Evolutionary conservation across 164 flowering plant genomes (phyloP), one percentile per base, ranked within the genome.

Genomic region (Taxillus chinensis): DNA sequence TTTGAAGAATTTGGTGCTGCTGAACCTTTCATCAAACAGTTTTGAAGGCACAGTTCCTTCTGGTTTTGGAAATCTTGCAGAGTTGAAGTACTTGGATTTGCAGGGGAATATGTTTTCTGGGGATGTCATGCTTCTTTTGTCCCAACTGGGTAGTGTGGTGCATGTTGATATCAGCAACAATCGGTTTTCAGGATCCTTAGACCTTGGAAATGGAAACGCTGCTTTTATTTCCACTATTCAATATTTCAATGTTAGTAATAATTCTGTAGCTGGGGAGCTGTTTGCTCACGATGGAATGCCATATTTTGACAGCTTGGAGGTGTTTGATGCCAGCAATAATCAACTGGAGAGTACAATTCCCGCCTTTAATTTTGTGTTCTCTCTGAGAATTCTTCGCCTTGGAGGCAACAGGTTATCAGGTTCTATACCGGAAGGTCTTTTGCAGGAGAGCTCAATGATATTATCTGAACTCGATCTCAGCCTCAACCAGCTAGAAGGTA

Each of bases 401-500:
- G 75, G 74, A 59, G 71, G 62, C 63, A 88, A 86, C 67, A 75
- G 64, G 50, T 67, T 88, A 15, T 76, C 88, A 3, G 90, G 89
- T 52, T 75, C 86, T 48, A 61, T 88, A 37, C 91, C 92, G 2
- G 78, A 74, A 66, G 82, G 72, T 60, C 80, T 83, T 55, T 59
- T 88, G 60, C 82, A 74, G 61, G 95, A 83, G 60, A 82, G 79
- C 67, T 83, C 95, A 41, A 80, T 72, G 80, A 57, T 84, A 16
- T 70, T 86, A 65, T 69, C 78, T 39, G 91, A 86, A 46, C 75
- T 88, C 71, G 95, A 86, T 77, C 82, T 88, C 53, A 83, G 92
- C 80, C 70, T 52, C 49, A 86, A 88, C 67, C 81, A 74, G 63
- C 78, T 88, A 40, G 69, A 80, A 81, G 95, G 95, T 86, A 76